Percentiles rank a stretch among this genome's conserved stretches.
Evolutionary conservation across 2,329 filamentous ascomycete species (phyloP).

Genomic region (Microcyclospora tardicrescens): DNA sequence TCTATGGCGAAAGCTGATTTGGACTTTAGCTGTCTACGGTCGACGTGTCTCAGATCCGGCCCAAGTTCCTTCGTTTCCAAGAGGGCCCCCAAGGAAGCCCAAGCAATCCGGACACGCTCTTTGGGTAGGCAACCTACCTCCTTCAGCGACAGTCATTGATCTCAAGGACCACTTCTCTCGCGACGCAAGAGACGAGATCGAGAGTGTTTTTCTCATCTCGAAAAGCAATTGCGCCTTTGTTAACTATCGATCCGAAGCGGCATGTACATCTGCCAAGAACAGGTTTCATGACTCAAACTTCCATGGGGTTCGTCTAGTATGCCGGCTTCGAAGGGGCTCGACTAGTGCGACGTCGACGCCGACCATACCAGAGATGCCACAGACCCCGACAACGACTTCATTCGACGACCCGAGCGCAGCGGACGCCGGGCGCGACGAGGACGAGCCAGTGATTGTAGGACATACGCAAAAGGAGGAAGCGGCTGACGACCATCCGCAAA

Average conservation of each 20-base stretch:
- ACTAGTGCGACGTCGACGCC: conserved; percentile 7
- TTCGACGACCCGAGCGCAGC: not conserved
- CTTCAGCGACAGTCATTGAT: conserved; percentile 65
- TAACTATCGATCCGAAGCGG: conserved; percentile 73
- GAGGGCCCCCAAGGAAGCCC: conserved; percentile 54
- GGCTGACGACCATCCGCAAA: not conserved
- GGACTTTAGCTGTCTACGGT: not conserved
- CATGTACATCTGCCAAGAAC: conserved; percentile 63
- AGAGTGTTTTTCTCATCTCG: conserved; percentile 85
- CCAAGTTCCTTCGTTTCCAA: conserved; percentile 29
- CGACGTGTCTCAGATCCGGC: conserved; percentile 11
- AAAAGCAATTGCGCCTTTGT: conserved; percentile 97
- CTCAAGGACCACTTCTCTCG: conserved; percentile 85
- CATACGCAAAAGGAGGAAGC: not conserved
- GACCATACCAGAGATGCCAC: conserved; percentile 1
- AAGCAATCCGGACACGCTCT: conserved; percentile 71
- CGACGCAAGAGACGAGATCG: conserved; percentile 59
- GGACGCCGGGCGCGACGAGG: not conserved
- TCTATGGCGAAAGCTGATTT: too few relatives aligned
- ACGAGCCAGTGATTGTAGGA: conserved; percentile 3
- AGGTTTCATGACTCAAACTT: conserved; percentile 87
- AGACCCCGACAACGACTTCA: conserved; percentile 10
- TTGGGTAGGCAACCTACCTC: conserved; percentile 90
- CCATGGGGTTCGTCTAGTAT: conserved; percentile 72
- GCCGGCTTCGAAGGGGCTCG: conserved; percentile 52